Base-by-base conservation (phyloP, 2,329 filamentous ascomycete genomes). In the Pseudogymnoascus sp. region DNA sequence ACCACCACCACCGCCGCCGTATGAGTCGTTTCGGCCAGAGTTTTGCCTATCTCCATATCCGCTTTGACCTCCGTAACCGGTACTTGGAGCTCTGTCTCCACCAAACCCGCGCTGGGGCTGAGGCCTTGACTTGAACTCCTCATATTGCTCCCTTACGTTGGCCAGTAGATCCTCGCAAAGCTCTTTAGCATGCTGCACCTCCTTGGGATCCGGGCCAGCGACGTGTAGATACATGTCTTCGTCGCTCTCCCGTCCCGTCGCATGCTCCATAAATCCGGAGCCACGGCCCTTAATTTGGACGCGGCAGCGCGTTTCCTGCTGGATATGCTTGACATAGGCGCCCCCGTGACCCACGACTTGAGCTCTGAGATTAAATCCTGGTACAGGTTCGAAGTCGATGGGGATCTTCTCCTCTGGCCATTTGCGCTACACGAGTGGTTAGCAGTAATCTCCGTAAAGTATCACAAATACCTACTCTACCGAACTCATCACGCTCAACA, bases 231-330 rank as follows among this genome's bases (percentile, higher is more conserved):
- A 97, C 92, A 99, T 97, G 2, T 91, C 86, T 74, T 97, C 93
- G 59, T 99, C 93, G 68, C 91, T 96, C 76, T 99, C 95, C 44
- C 81, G 84, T 67, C 90, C 90, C n/a, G 92, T 96, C 33, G 88
- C 86, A 56, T 88, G 86, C 74, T 99, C 95, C 72, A 96, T 87
- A 74, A 96, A 99, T 13, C 95, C 95, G 62, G 93, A 97, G 40
- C 93, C 93, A 67, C 90, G 91, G 16, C 95, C 95, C 75, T 99
- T 99, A 78, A 99, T 99, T 75, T 99, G 95, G 26, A 99, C 95
- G 70, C 93, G 90, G 75, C 95, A 97, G 66, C 90, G 85, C 13
- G 95, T 97, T 76, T 96, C 92, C 73, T 93, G 87, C 76, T 97
- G 95, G 68, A 99, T 97, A 73, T 97, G 93, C 77, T 99, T 99